Evolutionary conservation across 75 land plant genomes (phyloP).

Genomic region (Cryptomeria japonica): DNA sequence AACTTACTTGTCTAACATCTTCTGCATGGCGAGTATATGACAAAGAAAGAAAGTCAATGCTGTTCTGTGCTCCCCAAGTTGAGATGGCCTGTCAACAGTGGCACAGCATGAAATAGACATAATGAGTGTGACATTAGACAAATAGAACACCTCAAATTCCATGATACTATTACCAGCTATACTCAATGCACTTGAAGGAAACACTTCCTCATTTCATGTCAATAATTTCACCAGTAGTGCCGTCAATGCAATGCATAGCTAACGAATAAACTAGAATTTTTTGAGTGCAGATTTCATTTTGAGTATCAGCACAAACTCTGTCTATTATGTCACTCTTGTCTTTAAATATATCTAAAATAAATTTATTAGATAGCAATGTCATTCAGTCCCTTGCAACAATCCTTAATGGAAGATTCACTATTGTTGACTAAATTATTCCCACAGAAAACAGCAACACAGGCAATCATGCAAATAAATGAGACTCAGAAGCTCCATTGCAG

Average conservation of each 20-base stretch:
- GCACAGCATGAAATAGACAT: background rate
- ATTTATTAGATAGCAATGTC: background rate
- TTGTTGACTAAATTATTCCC: background rate
- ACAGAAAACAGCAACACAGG: background rate
- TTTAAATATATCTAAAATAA: background rate
- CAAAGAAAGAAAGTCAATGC: conserved; percentile 82
- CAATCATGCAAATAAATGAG: background rate
- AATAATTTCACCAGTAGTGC: background rate
- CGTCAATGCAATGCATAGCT: background rate
- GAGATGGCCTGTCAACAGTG: conserved; percentile 50
- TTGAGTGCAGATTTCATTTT: background rate
- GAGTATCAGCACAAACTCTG: background rate
- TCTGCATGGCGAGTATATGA: conserved; percentile 90
- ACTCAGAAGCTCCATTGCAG: background rate
- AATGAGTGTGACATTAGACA: background rate
- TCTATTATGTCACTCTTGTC: background rate
- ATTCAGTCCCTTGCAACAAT: background rate
- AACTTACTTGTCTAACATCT: conserved; percentile 76
- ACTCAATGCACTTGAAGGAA: background rate
- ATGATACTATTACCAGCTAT: background rate
- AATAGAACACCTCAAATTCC: background rate
- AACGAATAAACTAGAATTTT: background rate
- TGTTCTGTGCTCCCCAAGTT: conserved; percentile 84
- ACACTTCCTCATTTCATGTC: background rate
- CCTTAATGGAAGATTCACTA: background rate